A percentile compares a stretch with the other conserved stretches of the same genome.
These are phyloP conservation scores for Tetrapisispora taiwanensis DNA, from an alignment of 805 yeast species.

Conservation along the genomic window DNA sequence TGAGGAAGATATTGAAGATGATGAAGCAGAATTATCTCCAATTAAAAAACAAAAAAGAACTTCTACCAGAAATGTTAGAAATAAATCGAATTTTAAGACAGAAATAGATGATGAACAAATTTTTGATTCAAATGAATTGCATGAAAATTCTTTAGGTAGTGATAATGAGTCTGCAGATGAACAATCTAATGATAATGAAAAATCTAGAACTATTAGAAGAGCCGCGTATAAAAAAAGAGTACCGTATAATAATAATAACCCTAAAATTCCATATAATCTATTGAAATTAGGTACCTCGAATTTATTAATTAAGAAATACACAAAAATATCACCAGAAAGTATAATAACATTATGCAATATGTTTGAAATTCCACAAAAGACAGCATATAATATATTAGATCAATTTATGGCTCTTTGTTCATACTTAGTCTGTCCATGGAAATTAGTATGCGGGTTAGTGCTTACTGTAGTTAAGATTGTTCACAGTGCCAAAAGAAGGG, in stretches of 20 bases:
- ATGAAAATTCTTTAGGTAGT: background rate
- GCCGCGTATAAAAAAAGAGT: background rate
- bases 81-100: background rate
- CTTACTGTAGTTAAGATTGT: conserved; percentile 48
- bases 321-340: conserved; percentile 33
- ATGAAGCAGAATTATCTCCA: conserved; percentile 5
- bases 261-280: background rate
- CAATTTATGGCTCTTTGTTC: conserved; percentile 42
- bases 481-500: conserved; percentile 37
- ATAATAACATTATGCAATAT: conserved; percentile 46
- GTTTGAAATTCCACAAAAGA: conserved; percentile 48
- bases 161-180: background rate
- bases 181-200: background rate
- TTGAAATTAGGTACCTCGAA: conserved; percentile 1
- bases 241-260: background rate
- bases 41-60: background rate
- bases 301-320: conserved; percentile 23
- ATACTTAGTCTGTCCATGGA: conserved; percentile 57
- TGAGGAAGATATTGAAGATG: conserved; percentile 21
- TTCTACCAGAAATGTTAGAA: background rate
- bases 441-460: conserved; percentile 55
- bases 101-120: background rate
- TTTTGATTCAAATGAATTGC: background rate
- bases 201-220: background rate
- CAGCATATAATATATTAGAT: conserved; percentile 40